A percentile compares a stretch with the other conserved stretches of the same genome.
These are phyloP conservation scores for Plectosphaerella plurivora DNA, from an alignment of 2,329 filamentous ascomycete species.

Conservation along the genomic window DNA sequence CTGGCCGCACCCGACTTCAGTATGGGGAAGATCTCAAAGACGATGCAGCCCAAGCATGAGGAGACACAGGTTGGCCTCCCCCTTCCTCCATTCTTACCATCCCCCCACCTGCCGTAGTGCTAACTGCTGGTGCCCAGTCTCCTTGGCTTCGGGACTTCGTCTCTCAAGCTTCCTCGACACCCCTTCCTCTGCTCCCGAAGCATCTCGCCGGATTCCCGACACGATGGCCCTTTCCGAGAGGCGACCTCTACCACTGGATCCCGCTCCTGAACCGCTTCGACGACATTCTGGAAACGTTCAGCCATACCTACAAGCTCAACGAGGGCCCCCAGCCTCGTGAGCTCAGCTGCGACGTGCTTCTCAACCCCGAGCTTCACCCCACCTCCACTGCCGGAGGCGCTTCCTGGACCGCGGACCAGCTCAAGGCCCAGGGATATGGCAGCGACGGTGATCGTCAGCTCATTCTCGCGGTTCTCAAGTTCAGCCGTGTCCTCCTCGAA, in stretches of 20 bases:
- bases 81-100: not conserved
- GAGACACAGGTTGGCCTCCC: slow-evolving; percentile 56
- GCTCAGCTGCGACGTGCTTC: slow-evolving; percentile 64
- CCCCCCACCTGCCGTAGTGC: slow-evolving; percentile 4
- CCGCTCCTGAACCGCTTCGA: slow-evolving; percentile 91
- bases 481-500: slow-evolving; percentile 83
- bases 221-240: slow-evolving; percentile 91
- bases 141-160: slow-evolving; percentile 83
- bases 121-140: slow-evolving; percentile 54
- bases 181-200: slow-evolving; percentile 72
- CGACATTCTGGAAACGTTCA: slow-evolving; percentile 77
- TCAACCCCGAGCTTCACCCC: slow-evolving; percentile 51
- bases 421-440: slow-evolving; percentile 59
- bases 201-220: slow-evolving; percentile 77
- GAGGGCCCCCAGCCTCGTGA: slow-evolving; percentile 75
- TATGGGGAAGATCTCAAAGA: slow-evolving; percentile 67
- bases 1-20: slow-evolving; percentile 52
- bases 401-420: slow-evolving; percentile 37
- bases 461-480: slow-evolving; percentile 74
- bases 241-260: slow-evolving; percentile 98
- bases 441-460: slow-evolving; percentile 76
- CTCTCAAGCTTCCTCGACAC: slow-evolving; percentile 59
- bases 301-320: slow-evolving; percentile 72
- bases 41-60: slow-evolving; percentile 62
- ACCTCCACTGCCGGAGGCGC: slow-evolving; percentile 43